Base-by-base conservation (phyloP, 768 basidiomycete genomes). In the Suillus alpinus region DNA sequence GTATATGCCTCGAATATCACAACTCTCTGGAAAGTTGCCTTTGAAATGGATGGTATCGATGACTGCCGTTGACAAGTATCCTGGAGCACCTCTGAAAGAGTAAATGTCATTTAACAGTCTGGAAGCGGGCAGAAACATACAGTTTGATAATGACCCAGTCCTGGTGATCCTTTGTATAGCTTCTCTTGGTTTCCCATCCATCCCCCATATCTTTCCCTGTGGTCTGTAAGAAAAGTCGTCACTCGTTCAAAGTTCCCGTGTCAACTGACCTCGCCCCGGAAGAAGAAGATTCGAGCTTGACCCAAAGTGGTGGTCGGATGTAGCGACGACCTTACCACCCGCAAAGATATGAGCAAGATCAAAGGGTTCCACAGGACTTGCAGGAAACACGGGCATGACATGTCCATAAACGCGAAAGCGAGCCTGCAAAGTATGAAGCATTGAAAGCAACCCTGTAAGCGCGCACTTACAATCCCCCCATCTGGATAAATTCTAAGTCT, bases 151-250 rank as follows among this genome's bases (percentile, higher is more conserved):
- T 83, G 7, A 84, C 91, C 92, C 94, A 98, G 68, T 98, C 95
- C 50, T 86, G 91, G 74, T 95, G 94, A 47, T 82, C 93, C 58
- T 82, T 81, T 44, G 76, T 78, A 57, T 92, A 81, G 69, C 91
- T 95, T 63, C 97, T 82, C 71, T 91, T 94, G 5, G 96, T 98
- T 76, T 99, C 97, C 97, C 97, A 99, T 4, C 97, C 97, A 69
- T 97, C 95, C 6, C 94, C 87, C 94, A 99, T 99, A 67, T 96
- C 89, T 70, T 87, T 88, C 26, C 92, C 83, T 84, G 55, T 43
- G 26, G 32, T 63, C 31, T 31, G 6, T 47, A 31, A 47, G 44
- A 59, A 59, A 32, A 41, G 20, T 14, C 3, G 20, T 40, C 32
- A 39, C 13, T 32, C 57, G 37, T 39, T 31, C 43, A 46, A 61